Conservation (phyloP, 2,329 filamentous ascomycete species). For the Fusarium chaquense region DNA sequence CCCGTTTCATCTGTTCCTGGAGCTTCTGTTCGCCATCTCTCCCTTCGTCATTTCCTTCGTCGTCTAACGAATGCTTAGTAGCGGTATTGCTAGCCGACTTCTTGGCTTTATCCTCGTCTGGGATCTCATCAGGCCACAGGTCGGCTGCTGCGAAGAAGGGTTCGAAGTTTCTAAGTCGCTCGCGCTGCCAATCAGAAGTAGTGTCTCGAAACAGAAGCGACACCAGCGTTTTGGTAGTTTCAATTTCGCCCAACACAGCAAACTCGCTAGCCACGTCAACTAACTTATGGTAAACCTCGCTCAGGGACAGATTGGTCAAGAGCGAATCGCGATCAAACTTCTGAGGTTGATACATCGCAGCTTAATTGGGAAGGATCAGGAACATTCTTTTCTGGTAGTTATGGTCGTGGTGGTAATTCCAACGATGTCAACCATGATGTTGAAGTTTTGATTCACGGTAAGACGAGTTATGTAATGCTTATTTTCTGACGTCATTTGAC, state of each 20-base stretch:
- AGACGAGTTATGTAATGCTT: background rate
- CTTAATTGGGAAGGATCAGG: accelerated
- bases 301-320: constrained; percentile 18
- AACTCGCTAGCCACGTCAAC: constrained; percentile 34
- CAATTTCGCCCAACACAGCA: constrained; percentile 33
- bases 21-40: constrained; percentile 7
- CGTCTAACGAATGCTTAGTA: background rate
- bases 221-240: constrained; percentile 19
- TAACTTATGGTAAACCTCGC: constrained; percentile 21
- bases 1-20: background rate
- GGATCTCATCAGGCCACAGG: constrained; percentile 36
- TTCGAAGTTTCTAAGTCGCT: constrained; percentile 5
- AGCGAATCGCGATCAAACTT: constrained; percentile 27
- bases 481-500: constrained; percentile 6
- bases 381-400: background rate
- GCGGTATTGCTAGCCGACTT: background rate
- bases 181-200: constrained; percentile 35
- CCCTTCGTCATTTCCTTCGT: background rate
- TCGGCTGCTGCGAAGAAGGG: constrained; percentile 33
- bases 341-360: background rate
- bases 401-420: too few species aligned
- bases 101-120: background rate
- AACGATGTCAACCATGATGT: too few species aligned
- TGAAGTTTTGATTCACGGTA: background rate
- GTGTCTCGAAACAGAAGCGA: constrained; percentile 38